Conservation (phyloP, 352 stramenopile species). For the Globisporangium splendens region DNA sequence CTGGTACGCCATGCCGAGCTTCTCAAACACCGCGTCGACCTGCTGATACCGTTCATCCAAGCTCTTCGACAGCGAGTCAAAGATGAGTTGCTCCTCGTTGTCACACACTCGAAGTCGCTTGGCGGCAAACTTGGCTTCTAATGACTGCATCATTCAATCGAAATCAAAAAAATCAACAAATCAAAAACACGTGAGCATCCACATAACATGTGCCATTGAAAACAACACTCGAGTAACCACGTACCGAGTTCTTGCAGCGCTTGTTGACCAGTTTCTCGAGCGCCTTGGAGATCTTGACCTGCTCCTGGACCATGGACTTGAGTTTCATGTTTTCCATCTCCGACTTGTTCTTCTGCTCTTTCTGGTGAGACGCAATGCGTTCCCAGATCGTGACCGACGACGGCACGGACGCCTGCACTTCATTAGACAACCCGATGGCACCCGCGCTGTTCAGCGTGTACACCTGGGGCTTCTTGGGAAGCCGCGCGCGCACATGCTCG, state of each 20-base stretch:
- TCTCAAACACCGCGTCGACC: slow-evolving; percentile 40
- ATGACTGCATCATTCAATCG: background rate
- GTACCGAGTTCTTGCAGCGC: slow-evolving; percentile 37
- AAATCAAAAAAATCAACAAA: background rate
- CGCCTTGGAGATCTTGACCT: slow-evolving; percentile 53
- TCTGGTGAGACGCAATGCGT: slow-evolving; percentile 59
- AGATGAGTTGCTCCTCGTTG: slow-evolving; percentile 30
- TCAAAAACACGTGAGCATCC: background rate
- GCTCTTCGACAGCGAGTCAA: slow-evolving; percentile 25
- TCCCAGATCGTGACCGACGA: slow-evolving; percentile 38
- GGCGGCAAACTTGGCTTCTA: slow-evolving; percentile 18
- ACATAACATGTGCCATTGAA: too few relatives aligned
- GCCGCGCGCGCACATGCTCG: slow-evolving; percentile 13
- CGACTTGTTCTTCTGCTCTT: slow-evolving; percentile 60
- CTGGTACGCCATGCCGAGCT: slow-evolving; percentile 25
- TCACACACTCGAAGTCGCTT: slow-evolving; percentile 30
- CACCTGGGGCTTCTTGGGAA: slow-evolving; percentile 8
- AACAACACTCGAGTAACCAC: background rate
- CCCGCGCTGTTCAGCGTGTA: background rate
- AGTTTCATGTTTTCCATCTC: slow-evolving; percentile 70
- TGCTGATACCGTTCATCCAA: slow-evolving; percentile 32
- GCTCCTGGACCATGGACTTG: slow-evolving; percentile 47
- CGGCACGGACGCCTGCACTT: slow-evolving; percentile 8
- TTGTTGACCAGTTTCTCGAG: slow-evolving; percentile 57
- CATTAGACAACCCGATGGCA: background rate